Percentiles rank a stretch among this genome's conserved stretches.
Evolutionary conservation across 2,329 filamentous ascomycete species (phyloP).

Genomic region (Cercospora janseana): DNA sequence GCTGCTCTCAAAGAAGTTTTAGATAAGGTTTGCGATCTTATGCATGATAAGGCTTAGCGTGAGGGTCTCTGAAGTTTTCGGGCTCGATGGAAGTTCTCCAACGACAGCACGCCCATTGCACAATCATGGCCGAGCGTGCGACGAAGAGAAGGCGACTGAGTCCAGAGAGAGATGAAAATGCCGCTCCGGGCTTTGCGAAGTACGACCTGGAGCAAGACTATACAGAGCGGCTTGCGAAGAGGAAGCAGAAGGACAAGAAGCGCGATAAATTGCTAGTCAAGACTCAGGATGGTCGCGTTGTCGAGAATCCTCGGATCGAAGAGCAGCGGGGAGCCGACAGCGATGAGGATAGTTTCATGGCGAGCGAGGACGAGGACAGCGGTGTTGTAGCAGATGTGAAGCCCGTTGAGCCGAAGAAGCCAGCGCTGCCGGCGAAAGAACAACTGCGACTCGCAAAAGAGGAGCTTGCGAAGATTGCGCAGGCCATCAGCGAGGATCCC

Average conservation of each 20-base stretch:
- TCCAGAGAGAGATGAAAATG: conserved; percentile 42
- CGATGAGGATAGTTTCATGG: conserved; percentile 64
- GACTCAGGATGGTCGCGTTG: conserved; percentile 70
- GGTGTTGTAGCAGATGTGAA: conserved; percentile 51
- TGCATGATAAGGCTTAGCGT: conserved; percentile 11
- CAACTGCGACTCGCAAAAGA: conserved; percentile 88
- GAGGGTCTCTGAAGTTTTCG: conserved; percentile 3
- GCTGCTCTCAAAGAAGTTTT: conserved; percentile 6
- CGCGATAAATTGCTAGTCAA: conserved; percentile 80
- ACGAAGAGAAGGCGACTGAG: conserved; percentile 53
- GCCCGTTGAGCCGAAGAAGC: conserved; percentile 51
- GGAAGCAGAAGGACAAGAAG: conserved; percentile 64
- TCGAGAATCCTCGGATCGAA: conserved; percentile 51
- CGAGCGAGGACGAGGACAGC: conserved; percentile 50
- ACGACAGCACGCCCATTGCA: neutral
- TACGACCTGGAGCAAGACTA: conserved; percentile 95
- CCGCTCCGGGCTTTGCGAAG: conserved; percentile 50
- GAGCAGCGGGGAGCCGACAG: conserved; percentile 47
- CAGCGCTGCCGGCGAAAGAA: conserved; percentile 69
- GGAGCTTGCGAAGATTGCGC: conserved; percentile 80
- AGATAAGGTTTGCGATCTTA: conserved; percentile 6
- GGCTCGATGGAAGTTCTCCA: neutral
- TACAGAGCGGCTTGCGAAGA: conserved; percentile 73
- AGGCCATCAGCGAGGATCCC: conserved; percentile 81
- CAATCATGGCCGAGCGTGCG: conserved; percentile 48